Base-by-base conservation (phyloP, 352 stramenopile species). In the Halophytophthora polymorphica region DNA sequence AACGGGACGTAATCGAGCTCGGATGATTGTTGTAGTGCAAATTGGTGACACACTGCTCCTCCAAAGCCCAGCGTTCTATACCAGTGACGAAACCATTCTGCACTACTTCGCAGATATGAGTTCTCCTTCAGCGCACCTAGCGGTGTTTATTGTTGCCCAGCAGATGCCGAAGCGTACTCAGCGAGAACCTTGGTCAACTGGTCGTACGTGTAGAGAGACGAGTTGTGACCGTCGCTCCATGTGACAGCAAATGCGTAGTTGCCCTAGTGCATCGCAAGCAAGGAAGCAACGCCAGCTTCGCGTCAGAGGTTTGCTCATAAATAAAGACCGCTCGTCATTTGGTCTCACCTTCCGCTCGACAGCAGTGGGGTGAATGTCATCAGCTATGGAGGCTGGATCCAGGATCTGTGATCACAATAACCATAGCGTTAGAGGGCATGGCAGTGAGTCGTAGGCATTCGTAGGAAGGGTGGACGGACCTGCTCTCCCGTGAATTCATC, bases 171-270 rank as follows among this genome's bases (percentile, higher is more conserved):
- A 1, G 61, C 22, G 50, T 67, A 65, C 31, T 90, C 83, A 1
- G 61, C 51, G 47, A 87, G 75, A 45, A 95, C 67, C 44, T 67
- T 58, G 22, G 68, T 73, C 41, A 96, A 43, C 36, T 85, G 78
- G 50, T 96, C 80, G 70, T 98, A 99, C 12, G 96, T 98, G 76
- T 98, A 99, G 21, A 99, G 75, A 12, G 83, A 93, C 17, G 94
- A 98, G 44, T 77, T 88, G 77, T 99, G 97, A 11, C 96, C 97
- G 66, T 99, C 96, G 45, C 86, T 98, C 97, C 97, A 99, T 46
- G 95, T 88, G 22, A 99, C 90, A 6, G 88, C 91, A 21, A 98
- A 90, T 13, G 96, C 96, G 86, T 99, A 99, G 64, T 99, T 99
- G 48, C 97, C 97, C 65, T 97, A 81, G 35, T 35, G 41, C 14